Conservation (phyloP, 164 flowering plant genomes). For the Vitis labrusca region DNA sequence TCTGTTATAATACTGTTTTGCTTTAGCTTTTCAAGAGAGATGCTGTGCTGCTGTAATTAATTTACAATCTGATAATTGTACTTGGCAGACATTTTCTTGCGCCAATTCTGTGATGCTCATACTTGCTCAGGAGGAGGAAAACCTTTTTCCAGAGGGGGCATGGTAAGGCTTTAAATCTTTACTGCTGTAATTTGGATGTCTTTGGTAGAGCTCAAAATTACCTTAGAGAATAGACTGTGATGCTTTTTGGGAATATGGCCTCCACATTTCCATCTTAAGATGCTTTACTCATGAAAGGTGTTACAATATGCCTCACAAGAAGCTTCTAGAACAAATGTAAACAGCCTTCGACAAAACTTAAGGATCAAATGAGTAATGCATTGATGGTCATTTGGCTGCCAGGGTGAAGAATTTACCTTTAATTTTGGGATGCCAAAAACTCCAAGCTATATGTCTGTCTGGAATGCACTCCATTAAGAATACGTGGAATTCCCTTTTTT, state of each 20-base stretch:
- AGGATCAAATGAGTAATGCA: neutral
- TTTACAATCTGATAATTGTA: conserved; percentile 10
- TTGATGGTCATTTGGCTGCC: neutral
- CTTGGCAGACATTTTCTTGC: conserved; percentile 77
- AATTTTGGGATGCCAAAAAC: neutral
- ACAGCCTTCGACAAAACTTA: no score
- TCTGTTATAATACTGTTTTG: neutral
- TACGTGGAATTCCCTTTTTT: neutral
- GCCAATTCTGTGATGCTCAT: conserved; percentile 94
- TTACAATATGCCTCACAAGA: no score
- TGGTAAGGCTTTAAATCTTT: conserved; percentile 40
- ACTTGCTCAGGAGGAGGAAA: conserved; percentile 64
- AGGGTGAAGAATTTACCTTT: neutral
- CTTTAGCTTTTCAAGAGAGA: neutral
- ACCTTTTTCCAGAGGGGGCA: conserved; percentile 78
- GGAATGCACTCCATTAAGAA: neutral
- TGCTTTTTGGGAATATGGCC: neutral
- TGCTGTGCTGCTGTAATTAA: neutral
- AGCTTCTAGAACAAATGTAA: no score
- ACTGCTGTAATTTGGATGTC: conserved; percentile 2
- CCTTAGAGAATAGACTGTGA: neutral
- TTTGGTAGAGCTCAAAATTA: neutral
- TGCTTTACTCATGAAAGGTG: no score
- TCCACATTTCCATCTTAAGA: neutral
- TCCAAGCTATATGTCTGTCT: neutral